A percentile compares a stretch with the other conserved stretches of the same genome.
phyloP scores from a whole-genome alignment of 495 filamentous ascomycete species.

The Articulospora tetracladia region DNA sequence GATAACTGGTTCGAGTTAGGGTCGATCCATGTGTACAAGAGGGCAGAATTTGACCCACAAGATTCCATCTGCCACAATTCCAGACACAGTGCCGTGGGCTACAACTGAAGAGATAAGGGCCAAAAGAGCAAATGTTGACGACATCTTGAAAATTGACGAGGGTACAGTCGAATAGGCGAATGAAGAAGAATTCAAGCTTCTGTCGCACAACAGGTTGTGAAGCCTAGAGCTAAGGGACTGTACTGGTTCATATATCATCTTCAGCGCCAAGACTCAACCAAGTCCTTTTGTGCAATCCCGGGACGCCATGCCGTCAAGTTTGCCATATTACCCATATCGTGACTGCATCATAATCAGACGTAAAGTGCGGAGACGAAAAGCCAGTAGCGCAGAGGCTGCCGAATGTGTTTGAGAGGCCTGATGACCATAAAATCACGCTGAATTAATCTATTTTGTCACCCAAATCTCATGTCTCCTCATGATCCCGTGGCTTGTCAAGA shows the following conservation, averaged over 20 bases:
- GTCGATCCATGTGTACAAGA: not conserved
- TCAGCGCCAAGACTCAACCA: not conserved
- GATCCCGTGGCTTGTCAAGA: not conserved
- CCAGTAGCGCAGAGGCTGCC: not conserved
- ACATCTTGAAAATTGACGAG: slow-evolving; percentile 1
- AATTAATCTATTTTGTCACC: not conserved
- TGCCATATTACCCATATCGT: not conserved
- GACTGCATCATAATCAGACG: not conserved
- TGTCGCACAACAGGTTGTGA: too few species aligned
- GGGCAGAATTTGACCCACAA: slow-evolving; percentile 30
- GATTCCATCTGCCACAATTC: slow-evolving; percentile 54
- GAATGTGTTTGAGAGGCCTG: not conserved
- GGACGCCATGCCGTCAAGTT: not conserved
- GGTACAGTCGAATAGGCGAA: too few species aligned
- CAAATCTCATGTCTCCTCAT: not conserved
- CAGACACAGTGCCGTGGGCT: slow-evolving; percentile 58
- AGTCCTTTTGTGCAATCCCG: not conserved
- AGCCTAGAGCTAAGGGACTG: not conserved
- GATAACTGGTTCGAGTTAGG: slow-evolving; percentile 8
- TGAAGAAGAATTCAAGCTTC: too few species aligned
- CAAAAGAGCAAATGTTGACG: not conserved
- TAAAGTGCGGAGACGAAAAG: not conserved
- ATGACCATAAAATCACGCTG: not conserved
- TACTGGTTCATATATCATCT: not conserved
- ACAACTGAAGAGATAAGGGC: slow-evolving; percentile 33